A percentile compares a stretch with the other conserved stretches of the same genome.
Evolutionary conservation across 2,329 filamentous ascomycete species (phyloP).

Genomic region (Arthrocladium fulminans): DNA sequence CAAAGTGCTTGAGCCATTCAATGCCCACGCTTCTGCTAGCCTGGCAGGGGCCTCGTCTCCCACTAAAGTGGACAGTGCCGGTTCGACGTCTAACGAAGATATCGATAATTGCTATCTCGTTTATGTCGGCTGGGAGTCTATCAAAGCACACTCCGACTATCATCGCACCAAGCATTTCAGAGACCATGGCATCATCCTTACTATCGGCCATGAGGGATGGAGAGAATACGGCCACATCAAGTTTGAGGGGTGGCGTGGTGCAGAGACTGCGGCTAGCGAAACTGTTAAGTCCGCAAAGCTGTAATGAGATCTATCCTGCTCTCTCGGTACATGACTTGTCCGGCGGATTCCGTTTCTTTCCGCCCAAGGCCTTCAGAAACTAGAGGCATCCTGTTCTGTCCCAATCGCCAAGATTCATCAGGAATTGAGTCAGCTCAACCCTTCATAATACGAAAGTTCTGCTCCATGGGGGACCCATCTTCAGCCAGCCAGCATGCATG

Average conservation of each 20-base stretch:
- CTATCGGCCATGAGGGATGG: constrained; percentile 25
- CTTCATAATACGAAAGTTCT: no score
- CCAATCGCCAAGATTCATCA: no score
- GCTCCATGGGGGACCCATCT: no score
- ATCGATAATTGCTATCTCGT: constrained; percentile 26
- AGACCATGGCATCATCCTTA: constrained; percentile 24
- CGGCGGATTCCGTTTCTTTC: no score
- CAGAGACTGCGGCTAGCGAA: background rate
- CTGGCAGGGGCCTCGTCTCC: background rate
- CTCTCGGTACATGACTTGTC: no score
- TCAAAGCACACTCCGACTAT: constrained; percentile 29
- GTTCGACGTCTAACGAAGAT: background rate
- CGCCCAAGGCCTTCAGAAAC: background rate
- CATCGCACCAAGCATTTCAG: constrained; percentile 29
- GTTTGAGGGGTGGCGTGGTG: constrained; percentile 17
- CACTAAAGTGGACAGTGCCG: background rate
- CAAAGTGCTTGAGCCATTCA: constrained; percentile 26
- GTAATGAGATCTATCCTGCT: no score
- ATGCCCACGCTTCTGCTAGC: background rate
- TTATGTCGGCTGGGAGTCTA: constrained; percentile 30
- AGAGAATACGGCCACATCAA: constrained; percentile 29
- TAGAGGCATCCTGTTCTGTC: no score
- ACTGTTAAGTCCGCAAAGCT: background rate
- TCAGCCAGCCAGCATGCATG: background rate
- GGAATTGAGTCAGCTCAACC: no score